Evolutionary conservation across 2,329 filamentous ascomycete genomes (phyloP).

Genomic region (Arthrinium puccinioides): DNA sequence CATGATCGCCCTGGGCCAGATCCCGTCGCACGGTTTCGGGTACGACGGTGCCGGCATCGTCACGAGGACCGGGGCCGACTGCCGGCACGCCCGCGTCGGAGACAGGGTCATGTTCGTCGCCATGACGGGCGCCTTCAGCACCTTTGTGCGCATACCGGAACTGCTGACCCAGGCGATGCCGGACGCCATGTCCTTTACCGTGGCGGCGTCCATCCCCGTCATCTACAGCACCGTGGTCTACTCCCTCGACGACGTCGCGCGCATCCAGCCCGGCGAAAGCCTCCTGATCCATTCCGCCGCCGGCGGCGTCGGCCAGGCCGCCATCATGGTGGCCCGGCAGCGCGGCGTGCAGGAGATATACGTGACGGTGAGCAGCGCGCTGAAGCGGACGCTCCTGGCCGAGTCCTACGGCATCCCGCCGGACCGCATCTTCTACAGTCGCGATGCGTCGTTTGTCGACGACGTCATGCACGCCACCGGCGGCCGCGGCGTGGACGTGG

Average conservation of each 20-base stretch:
- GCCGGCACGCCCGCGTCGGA: slow-evolving; percentile 22
- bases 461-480: slow-evolving; percentile 21
- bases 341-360: slow-evolving; percentile 32
- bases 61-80: slow-evolving; percentile 21
- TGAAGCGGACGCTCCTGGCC: slow-evolving; percentile 28
- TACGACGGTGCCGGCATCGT: slow-evolving; percentile 33
- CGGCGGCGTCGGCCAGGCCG: slow-evolving; percentile 33
- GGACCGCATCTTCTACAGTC: slow-evolving; percentile 27
- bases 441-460: slow-evolving; percentile 25
- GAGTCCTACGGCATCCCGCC: slow-evolving; percentile 20
- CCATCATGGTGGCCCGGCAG: slow-evolving; percentile 27
- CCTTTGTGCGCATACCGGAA: slow-evolving; percentile 3
- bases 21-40: slow-evolving; percentile 21
- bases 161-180: not conserved
- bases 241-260: slow-evolving; percentile 24
- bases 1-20: slow-evolving; percentile 23
- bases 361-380: slow-evolving; percentile 24
- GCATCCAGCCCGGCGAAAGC: slow-evolving; percentile 15
- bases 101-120: slow-evolving; percentile 25
- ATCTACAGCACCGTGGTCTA: slow-evolving; percentile 33
- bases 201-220: slow-evolving; percentile 25
- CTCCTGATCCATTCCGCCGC: slow-evolving; percentile 36
- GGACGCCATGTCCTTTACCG: slow-evolving; percentile 3
- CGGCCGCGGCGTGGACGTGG: slow-evolving; percentile 28
- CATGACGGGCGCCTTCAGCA: not conserved